Base-by-base conservation (phyloP, 2,329 filamentous ascomycete genomes). In the Boeremia lycopersici region DNA sequence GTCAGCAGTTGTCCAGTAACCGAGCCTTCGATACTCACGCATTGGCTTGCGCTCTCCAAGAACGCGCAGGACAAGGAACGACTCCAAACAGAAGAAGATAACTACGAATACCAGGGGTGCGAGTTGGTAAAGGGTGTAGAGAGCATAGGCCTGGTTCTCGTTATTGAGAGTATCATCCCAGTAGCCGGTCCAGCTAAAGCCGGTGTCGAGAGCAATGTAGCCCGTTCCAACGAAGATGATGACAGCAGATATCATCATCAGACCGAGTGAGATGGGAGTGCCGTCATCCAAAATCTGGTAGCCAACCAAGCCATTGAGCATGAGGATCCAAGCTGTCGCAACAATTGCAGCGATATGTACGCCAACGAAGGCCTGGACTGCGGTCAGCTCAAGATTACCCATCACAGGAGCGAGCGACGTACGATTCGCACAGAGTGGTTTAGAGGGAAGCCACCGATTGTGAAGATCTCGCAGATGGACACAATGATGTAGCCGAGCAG, bases 261-360 rank as follows among this genome's bases (percentile, higher is more conserved):
- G 82, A 6, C 85, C 89, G 12, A 98, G 70, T 0, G 93, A 98
- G 23, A 96, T 76, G 0, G 89, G 82, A 0, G 95, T 99, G 42
- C 95, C 95, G 67, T 99, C 95, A 64, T 99, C 95, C 39, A 98
- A 81, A 19, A 98, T 78, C 73, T 99, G 95, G 74, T 90, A 99
- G 40, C 95, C 95, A 40, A 99, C 91, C 4, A 96, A 79, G 4
- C 91, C 92, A 70, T 98, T 98, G 64, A 98, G 82, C 78, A 98
- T 85, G 4, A 99, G 83, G 30, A 96, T 86, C 93, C 93, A 99
- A 42, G 87, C 84, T 0, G 92, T 93, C 13, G 93, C 91, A 51
- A 89, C 85, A 54, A 99, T 96, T 61, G 93, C 86, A 56, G 91
- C 95, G 54, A 99, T 85, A 74, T 99, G 95, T 34, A 95, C 88